Percentiles rank a stretch among this genome's conserved stretches.
Conservation (phyloP, 352 stramenopile genomes). For the Globisporangium takayamanum region DNA sequence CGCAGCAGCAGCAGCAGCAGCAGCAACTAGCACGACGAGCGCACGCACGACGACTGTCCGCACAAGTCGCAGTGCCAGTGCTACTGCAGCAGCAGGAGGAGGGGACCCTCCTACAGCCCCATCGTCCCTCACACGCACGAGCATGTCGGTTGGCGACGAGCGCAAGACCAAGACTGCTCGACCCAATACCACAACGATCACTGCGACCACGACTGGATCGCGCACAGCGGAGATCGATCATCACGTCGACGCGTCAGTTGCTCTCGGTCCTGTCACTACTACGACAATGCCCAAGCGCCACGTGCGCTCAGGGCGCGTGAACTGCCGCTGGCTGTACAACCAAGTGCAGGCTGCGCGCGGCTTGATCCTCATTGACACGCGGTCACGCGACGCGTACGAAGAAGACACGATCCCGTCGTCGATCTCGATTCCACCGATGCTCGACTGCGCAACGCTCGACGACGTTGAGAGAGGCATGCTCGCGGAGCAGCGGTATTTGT, state of each 20-base stretch:
- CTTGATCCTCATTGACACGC: slow-evolving; percentile 74
- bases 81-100: too few relatives aligned
- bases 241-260: background rate
- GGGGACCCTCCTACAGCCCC: too few relatives aligned
- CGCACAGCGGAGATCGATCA: background rate
- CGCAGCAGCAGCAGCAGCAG: background rate
- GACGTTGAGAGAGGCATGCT: slow-evolving; percentile 49
- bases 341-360: slow-evolving; percentile 68
- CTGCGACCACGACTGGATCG: background rate
- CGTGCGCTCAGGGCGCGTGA: slow-evolving; percentile 60
- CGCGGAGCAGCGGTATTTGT: slow-evolving; percentile 63
- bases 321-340: slow-evolving; percentile 83
- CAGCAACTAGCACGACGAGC: background rate
- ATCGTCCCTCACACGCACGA: background rate
- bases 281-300: slow-evolving; percentile 26
- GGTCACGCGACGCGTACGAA: slow-evolving; percentile 42
- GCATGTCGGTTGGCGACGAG: slow-evolving; percentile 38
- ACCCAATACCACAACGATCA: background rate
- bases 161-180: slow-evolving; percentile 3
- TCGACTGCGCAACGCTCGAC: slow-evolving; percentile 30
- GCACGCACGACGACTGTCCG: too few relatives aligned
- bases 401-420: slow-evolving; percentile 71
- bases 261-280: background rate
- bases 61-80: too few relatives aligned
- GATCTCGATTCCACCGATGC: slow-evolving; percentile 64